phyloP scores from a whole-genome alignment of 306 rosid species.

The Lathyrus oleraceus region DNA sequence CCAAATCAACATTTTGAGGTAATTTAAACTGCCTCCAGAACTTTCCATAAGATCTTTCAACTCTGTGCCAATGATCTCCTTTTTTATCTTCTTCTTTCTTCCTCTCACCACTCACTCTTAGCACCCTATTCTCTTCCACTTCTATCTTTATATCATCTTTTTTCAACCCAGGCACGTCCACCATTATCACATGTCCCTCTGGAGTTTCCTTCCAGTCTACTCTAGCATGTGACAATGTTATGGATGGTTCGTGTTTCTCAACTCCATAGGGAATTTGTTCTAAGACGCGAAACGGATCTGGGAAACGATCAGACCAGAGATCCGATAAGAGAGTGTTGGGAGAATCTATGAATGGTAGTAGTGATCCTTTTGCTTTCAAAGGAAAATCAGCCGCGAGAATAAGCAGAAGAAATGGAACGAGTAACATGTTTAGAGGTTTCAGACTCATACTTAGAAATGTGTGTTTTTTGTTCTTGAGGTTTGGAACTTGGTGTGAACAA shows the following conservation, averaged over 20 bases:
- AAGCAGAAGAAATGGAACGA: constrained; percentile 28
- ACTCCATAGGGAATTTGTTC: constrained; percentile 60
- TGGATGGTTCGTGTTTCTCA: constrained; percentile 34
- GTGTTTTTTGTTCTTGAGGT: not conserved
- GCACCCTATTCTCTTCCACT: constrained; percentile 53
- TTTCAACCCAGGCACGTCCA: constrained; percentile 65
- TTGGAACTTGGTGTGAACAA: no score
- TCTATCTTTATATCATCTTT: constrained; percentile 64
- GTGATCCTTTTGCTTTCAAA: constrained; percentile 47
- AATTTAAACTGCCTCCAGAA: constrained; percentile 69
- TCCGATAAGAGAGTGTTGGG: constrained; percentile 42
- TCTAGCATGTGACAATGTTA: constrained; percentile 41
- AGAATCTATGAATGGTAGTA: constrained; percentile 54
- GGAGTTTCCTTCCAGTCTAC: constrained; percentile 75
- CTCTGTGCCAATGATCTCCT: constrained; percentile 64
- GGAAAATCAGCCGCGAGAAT: constrained; percentile 14
- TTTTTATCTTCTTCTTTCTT: constrained; percentile 55
- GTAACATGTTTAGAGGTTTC: not conserved
- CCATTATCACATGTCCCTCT: constrained; percentile 53
- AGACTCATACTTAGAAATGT: constrained; percentile 38
- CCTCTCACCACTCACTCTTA: constrained; percentile 71
- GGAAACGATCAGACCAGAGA: constrained; percentile 45
- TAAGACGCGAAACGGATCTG: constrained; percentile 58
- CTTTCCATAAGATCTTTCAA: constrained; percentile 61
- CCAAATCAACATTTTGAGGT: constrained; percentile 63